Evolutionary conservation across 1,284 basidiomycete species (phyloP), one percentile per base, ranked within the genome.

Genomic region (Boletus sp.): DNA sequence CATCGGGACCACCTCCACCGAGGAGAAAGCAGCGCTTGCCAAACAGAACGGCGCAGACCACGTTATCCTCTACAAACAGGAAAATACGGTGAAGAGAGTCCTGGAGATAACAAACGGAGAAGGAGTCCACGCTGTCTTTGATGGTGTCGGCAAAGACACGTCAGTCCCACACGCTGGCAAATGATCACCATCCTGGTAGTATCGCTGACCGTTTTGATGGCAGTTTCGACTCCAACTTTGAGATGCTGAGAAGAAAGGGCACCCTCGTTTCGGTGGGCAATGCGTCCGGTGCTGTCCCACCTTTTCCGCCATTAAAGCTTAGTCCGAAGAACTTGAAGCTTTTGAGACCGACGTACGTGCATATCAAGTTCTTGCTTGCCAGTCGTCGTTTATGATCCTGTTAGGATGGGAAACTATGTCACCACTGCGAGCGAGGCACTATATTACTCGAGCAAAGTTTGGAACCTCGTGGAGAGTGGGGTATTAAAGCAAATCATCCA

Each of bases 141-240:
- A 99, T 66, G 94, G 94, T 36, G 92, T 99, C 20, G 95, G 95
- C 8, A 93, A 88, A 69, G 88, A 91, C 65, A 94, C 91, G 76
- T 89, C 64, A 50, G 84, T 73, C 27, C 8, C 6, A 16, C 25
- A 2, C 12, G 0, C 3, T 16, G 3, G 4, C 10, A 8, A 19
- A 9, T 3, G 8, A n/a, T 17, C n/a, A n/a, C n/a, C n/a, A n/a
- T n/a, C n/a, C n/a, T n/a, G n/a, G n/a, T 33, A 8, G 8, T 33
- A 8, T 33, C 27, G 29, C 34, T 30, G 16, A 7, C 22, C 40
- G 25, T 41, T 41, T 22, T 42, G 10, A 8, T 4, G 41, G 35
- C 39, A 90, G 88, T 8, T 94, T 91, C 67, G 84, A 92, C 54
- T 77, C 78, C 56, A 79, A 94, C 70, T 92, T 95, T 67, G 78